Conservation (phyloP, 345 rosid genomes). For the Hibiscus syriacus region DNA sequence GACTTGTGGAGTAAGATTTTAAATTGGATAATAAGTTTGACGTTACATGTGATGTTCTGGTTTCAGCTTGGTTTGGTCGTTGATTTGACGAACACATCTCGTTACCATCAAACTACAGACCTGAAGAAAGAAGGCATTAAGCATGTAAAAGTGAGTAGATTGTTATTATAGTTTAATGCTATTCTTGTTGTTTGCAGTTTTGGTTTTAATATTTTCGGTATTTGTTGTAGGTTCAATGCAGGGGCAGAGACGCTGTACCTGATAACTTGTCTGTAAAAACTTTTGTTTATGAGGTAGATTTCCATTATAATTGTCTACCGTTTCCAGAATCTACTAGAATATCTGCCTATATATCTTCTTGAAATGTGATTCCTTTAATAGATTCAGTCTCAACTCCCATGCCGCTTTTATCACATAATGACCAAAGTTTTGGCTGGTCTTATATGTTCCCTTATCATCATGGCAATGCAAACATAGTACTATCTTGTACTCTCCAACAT, state of each 20-base stretch:
- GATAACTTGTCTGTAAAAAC: constrained; percentile 76
- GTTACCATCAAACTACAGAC: constrained; percentile 67
- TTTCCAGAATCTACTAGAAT: not conserved
- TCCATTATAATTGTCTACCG: not conserved
- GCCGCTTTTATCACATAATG: not conserved
- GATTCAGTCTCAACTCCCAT: not conserved
- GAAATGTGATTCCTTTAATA: not conserved
- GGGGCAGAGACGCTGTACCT: constrained; percentile 88
- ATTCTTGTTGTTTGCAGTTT: not conserved
- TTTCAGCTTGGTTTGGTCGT: constrained; percentile 92
- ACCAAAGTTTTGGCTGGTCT: not conserved
- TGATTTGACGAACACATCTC: constrained; percentile 92
- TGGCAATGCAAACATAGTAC: not conserved
- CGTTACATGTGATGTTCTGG: constrained; percentile 5
- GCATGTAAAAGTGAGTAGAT: constrained; percentile 68
- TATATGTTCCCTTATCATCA: not conserved
- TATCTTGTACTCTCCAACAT: not conserved
- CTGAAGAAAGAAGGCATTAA: constrained; percentile 85
- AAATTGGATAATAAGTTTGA: not conserved
- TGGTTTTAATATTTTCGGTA: constrained; percentile 11
- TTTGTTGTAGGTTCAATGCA: constrained; percentile 70
- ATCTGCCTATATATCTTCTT: not conserved
- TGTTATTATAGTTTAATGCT: not conserved
- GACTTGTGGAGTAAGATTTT: not conserved
- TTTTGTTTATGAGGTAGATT: constrained; percentile 76